Base-by-base conservation (phyloP, 139 green algal species). In the Chlamydomonas schloesseri region DNA sequence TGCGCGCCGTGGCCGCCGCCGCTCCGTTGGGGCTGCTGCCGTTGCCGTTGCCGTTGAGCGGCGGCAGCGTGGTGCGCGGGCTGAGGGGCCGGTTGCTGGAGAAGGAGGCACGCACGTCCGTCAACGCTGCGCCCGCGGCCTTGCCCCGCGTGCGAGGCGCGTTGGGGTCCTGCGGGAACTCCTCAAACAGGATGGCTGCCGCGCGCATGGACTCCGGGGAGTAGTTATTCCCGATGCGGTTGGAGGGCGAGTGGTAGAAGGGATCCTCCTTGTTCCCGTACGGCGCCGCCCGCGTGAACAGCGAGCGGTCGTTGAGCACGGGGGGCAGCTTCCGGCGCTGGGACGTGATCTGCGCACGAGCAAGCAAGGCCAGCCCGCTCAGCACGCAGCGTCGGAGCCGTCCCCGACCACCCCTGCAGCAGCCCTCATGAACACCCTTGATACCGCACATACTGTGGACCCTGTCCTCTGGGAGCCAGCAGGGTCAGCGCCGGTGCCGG, bases 231-330 rank as follows among this genome's bases (percentile, higher is more conserved):
- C 79, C 94, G 55, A 97, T 97, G 34, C 92, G 87, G 78, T 91
- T 94, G 21, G 88, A 94, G 2, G 95, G 93, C 1, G 91, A 93
- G 78, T 95, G 95, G 82, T 96, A 96, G 62, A 94, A 94, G 8
- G 93, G 88, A 75, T 96, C 95, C 3, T 89, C 87, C 37, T 90
- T 93, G 88, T 95, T 90, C 6, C 92, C 93, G 86, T 89, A 97
- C 0, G 94, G 87, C 0, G 93, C 91, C 33, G 93, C 93, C 8
- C 83, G 85, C 23, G 95, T 97, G 89, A 96, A 96, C 34, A 96
- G 81, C 2, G 92, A 81, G 34, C 93, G 87, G 62, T 95, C 91
- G 84, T 96, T 96, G 28, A 97, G 46, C 46, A 96, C 76, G 15
- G 93, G 93, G 10, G 95, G 94, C 81, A 96, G 90, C 86, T 93